Evolutionary conservation across 768 basidiomycete genomes (phyloP).

Genomic region (Ephemerocybe angulata): DNA sequence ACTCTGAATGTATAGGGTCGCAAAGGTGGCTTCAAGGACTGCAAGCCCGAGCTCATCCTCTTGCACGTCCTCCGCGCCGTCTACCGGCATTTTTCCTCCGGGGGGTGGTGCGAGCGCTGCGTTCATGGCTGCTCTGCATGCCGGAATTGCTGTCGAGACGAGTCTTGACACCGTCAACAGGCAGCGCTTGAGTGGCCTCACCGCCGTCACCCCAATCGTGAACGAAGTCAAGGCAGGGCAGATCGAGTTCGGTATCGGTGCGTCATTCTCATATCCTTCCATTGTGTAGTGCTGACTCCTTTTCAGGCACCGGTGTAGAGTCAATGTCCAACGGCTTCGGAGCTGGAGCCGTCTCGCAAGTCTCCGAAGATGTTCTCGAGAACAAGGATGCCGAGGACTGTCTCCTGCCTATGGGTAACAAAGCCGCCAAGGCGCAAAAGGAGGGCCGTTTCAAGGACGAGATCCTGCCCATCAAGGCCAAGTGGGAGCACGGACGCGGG

Average conservation of each 20-base stretch:
- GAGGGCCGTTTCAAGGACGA: no score
- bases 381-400: constrained; percentile 77
- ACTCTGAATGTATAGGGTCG: no score
- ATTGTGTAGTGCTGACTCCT: neutral
- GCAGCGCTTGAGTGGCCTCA: constrained; percentile 86
- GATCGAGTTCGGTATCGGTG: constrained; percentile 88
- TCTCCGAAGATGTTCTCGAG: constrained; percentile 61
- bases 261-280: constrained; percentile 19
- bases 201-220: constrained; percentile 78
- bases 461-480: no score
- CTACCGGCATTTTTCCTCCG: no score
- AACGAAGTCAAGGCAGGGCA: constrained; percentile 74
- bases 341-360: constrained; percentile 48
- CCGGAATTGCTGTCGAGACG: constrained; percentile 76
- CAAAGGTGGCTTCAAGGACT: no score
- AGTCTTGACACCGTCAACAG: constrained; percentile 83
- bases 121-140: constrained; percentile 82
- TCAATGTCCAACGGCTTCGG: no score
- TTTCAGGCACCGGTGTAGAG: constrained; percentile 78
- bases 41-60: no score
- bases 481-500: no score
- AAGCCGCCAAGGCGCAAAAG: no score
- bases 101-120: no score
- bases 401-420: no score
- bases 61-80: no score